Percentiles rank a stretch among this genome's conserved stretches.
Conservation (phyloP, 495 filamentous ascomycete species). For the Aspergillus sclerotiicarbonarius region DNA sequence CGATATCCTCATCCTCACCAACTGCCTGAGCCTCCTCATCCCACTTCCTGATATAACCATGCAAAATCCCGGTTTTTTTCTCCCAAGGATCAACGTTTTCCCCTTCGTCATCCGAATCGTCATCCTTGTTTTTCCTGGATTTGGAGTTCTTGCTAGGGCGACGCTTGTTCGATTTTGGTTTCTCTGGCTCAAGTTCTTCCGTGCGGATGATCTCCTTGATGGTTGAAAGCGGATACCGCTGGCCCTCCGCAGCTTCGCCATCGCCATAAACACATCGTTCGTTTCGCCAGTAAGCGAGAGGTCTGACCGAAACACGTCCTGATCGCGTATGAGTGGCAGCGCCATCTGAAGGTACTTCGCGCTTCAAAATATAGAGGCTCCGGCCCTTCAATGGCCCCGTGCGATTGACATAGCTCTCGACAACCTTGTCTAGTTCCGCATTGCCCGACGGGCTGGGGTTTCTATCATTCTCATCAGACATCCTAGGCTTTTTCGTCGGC, state of each 20-base stretch:
- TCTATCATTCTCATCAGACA: conserved; percentile 16
- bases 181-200: conserved; percentile 56
- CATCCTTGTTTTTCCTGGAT: conserved; percentile 34
- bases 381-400: conserved; percentile 51
- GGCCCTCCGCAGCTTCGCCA: conserved; percentile 49
- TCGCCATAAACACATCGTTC: conserved; percentile 72
- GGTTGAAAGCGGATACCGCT: conserved; percentile 56
- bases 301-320: conserved; percentile 62
- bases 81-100: conserved; percentile 61
- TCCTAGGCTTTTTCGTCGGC: conserved; percentile 38
- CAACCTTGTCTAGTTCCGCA: conserved; percentile 39
- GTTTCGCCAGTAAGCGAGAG: conserved; percentile 83
- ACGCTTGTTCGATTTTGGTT: conserved; percentile 32
- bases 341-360: conserved; percentile 57
- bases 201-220: conserved; percentile 75
- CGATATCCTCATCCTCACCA: conserved; percentile 55
- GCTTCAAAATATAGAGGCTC: conserved; percentile 68
- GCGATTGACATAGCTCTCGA: conserved; percentile 43
- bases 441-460: conserved; percentile 18
- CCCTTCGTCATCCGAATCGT: conserved; percentile 47
- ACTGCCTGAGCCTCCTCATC: conserved; percentile 50
- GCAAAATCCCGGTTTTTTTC: conserved; percentile 53
- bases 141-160: conserved; percentile 34
- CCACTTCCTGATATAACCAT: conserved; percentile 58
- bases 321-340: conserved; percentile 52